Evolutionary conservation across 2,329 filamentous ascomycete species (phyloP), one percentile per base, ranked within the genome.

Genomic region (Pleoardoris graminearum): DNA sequence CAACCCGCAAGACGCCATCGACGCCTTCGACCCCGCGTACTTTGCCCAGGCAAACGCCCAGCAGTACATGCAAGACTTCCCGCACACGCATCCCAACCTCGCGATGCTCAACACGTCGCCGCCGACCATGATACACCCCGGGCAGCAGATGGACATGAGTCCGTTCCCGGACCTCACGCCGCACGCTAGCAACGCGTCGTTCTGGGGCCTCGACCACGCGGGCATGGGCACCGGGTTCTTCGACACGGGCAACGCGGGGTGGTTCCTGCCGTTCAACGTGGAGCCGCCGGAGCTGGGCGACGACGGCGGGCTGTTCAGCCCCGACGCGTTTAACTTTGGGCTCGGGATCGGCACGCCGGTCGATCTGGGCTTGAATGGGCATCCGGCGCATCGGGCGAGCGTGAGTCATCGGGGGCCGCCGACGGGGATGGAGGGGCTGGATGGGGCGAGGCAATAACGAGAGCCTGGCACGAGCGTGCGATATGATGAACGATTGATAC

Each of bases 261-360:
- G 92, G 90, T 96, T 95, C 72, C 86, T 96, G 78, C 91, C 92
- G 1, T 96, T 96, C 74, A 95, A 96, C 68, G 85, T 96, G 74
- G 89, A 94, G 53, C 89, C 91, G 17, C 85, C 89, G 0, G 60
- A 60, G 7, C 48, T 70, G 17, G 74, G 69, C 1, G 74, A 76
- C 5, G 76, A 77, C 38, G 64, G 70, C 43, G 23, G 64, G 50
- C 27, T 71, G 62, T 60, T 66, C 60, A 17, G 53, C 30, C 16
- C 41, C 1, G 60, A 63, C 7, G 62, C 47, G n/a, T 66, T 58
- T 48, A 60, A 61, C 30, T 66, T 69, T 48, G 65, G 65, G 5
- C 36, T 67, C 2, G 60, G 59, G 2, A 50, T 58, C 7, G 62
- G 62, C 6, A 23, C 38, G 22, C 12, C 41, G n/a, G 48, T 66